phyloP scores from a whole-genome alignment of 2,329 filamentous ascomycete species.

The Fusarium burgessii region DNA sequence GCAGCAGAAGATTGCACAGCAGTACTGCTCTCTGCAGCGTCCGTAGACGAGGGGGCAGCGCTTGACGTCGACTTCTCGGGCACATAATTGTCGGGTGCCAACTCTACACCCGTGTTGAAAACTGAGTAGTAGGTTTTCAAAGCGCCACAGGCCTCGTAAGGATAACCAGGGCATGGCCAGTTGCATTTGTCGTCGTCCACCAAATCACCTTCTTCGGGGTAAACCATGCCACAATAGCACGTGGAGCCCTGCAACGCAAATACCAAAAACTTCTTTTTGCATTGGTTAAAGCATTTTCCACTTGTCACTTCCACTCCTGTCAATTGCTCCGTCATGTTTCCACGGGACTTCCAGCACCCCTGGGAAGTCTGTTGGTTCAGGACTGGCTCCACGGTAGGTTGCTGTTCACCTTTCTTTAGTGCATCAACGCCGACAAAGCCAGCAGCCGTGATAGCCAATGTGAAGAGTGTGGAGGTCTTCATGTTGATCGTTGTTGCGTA shows the following conservation, averaged over 20 bases:
- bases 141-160: slow-evolving; percentile 69
- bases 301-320: slow-evolving; percentile 47
- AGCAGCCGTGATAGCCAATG: slow-evolving; percentile 48
- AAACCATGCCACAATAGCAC: slow-evolving; percentile 79
- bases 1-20: background rate
- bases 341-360: slow-evolving; percentile 63
- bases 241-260: slow-evolving; percentile 71
- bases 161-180: slow-evolving; percentile 73
- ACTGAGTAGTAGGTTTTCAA: slow-evolving; percentile 55
- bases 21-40: slow-evolving; percentile 38
- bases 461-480: slow-evolving; percentile 49
- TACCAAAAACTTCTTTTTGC: slow-evolving; percentile 64
- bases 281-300: slow-evolving; percentile 57
- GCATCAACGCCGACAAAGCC: slow-evolving; percentile 37
- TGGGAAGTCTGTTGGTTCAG: slow-evolving; percentile 57
- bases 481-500: slow-evolving; percentile 40
- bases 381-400: slow-evolving; percentile 53
- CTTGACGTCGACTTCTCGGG: slow-evolving; percentile 19
- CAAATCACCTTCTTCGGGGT: slow-evolving; percentile 69
- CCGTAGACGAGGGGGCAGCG: slow-evolving; percentile 45
- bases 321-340: slow-evolving; percentile 51
- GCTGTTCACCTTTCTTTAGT: slow-evolving; percentile 44
- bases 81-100: slow-evolving; percentile 50
- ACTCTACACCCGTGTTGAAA: slow-evolving; percentile 63
- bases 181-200: slow-evolving; percentile 72